Base-by-base conservation (phyloP, 345 rosid species). In the Iberis pinnata region DNA sequence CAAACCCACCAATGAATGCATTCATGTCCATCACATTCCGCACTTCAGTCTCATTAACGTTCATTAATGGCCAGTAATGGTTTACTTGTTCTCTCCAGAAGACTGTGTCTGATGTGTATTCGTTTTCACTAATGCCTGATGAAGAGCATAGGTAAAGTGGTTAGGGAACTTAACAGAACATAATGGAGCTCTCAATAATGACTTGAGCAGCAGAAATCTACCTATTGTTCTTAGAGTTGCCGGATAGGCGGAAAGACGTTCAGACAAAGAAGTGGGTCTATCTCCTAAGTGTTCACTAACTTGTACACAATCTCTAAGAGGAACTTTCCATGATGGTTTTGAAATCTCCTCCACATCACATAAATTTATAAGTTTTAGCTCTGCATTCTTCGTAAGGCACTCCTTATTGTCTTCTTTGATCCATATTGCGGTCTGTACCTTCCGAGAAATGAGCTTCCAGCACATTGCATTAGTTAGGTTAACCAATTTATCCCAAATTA, bases 391-490 rank as follows among this genome's bases (percentile, higher is more conserved):
- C 70, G 15, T 43, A 60, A 83, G 83, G 63, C 98, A 92, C 16
- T 58, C 67, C 48, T 70, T 72, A 17, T 81, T 64, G 50, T 77
- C 86, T 63, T 67, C 74, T 69, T 92, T 92, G 11, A 80, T 43
- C 98, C 97, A 92, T 54, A 92, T 80, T 5, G 98, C 98, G n/a
- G 97, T 84, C 54, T 92, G 95, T 49, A 92, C 76, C 68, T 88
- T 56, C 58, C 59, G 73, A 17, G 98, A 81, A 71, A 85, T 70
- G 67, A 88, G 97, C 72, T 80, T 88, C 98, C 98, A 92, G 73
- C 98, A 92, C 93, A 92, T 83, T 52, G 83, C 80, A 8, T 80
- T 67, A 20, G 95, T 77, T 71, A 88, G 67, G 65, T 69, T 74
- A 20, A 83, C 79, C 77, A 92, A 61, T 62, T 78, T 80, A 41